Evolutionary conservation across 345 rosid genomes (phyloP), one percentile per base, ranked within the genome.

Genomic region (Arabis hirsuta): DNA sequence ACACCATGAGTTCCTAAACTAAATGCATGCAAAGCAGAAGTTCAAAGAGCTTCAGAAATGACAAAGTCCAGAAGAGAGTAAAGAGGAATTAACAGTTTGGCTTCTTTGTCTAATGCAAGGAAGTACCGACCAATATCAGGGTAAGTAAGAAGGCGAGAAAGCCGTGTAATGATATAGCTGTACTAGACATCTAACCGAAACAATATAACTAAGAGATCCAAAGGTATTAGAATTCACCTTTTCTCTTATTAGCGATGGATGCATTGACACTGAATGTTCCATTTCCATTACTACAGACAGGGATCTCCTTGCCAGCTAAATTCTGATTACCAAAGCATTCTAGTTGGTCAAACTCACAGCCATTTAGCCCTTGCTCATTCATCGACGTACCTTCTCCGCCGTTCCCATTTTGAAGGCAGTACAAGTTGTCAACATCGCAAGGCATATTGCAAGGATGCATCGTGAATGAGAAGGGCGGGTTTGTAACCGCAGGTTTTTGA

Each of bases 391-490:
- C 89, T 66, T 77, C 96, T 55, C 82, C 90, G 47, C 69, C 68
- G 26, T 74, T 78, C 36, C 79, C 89, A 50, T 84, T 86, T 62
- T 76, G 96, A 72, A 80, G 84, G 63, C 97, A 91, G 53, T 85
- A 82, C 62, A 74, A 51, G 64, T 77, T 81, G 61, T 87, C 89
- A 80, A 80, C 90, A 69, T 77, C 76, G 51, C 96, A 89, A 38
- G 76, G 89, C 83, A 91, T 62, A 58, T 87, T 85, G 73, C 99
- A 94, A 12, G 97, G 86, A 72, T 87, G 83, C 87, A 90, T 79
- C 81, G 83, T 78, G 59, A 76, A 82, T 3, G 90, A 80, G 63
- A 79, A 79, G 19, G 79, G 76, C 50, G 69, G 6, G 22, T 78
- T 83, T 34, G 78, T 16, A 74, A 68, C 82, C 12, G 71, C 60